Evolutionary conservation across 2,329 filamentous ascomycete genomes (phyloP).

Genomic region (Fusarium marasasianum): DNA sequence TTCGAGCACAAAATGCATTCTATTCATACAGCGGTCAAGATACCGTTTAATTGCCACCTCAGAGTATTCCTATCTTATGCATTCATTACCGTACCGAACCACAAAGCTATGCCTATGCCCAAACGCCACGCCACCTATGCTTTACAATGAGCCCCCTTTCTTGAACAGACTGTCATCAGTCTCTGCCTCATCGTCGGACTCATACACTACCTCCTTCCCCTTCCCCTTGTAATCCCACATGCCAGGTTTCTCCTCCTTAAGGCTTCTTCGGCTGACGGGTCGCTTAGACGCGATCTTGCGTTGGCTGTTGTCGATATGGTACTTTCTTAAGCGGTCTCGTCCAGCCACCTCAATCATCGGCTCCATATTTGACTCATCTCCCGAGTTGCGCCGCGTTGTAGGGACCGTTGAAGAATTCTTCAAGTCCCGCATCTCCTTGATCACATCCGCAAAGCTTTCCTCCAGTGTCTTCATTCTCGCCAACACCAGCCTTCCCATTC

Average conservation of each 20-base stretch:
- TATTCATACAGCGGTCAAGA: constrained; percentile 27
- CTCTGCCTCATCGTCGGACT: constrained; percentile 49
- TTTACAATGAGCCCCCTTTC: constrained; percentile 56
- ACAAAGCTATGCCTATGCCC: constrained; percentile 8
- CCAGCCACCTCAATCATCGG: constrained; percentile 50
- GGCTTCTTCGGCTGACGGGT: constrained; percentile 54
- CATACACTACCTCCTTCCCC: constrained; percentile 56
- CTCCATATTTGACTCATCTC: constrained; percentile 49
- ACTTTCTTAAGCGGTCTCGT: constrained; percentile 40
- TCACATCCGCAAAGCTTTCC: constrained; percentile 88
- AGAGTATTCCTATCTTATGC: constrained; percentile 35
- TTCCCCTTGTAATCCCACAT: constrained; percentile 55
- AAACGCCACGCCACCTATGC: constrained; percentile 31
- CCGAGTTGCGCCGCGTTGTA: constrained; percentile 61
- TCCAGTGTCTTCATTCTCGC: constrained; percentile 93
- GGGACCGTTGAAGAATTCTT: constrained; percentile 59
- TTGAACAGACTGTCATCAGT: constrained; percentile 42
- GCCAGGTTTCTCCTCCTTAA: constrained; percentile 52
- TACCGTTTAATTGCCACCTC: constrained; percentile 26
- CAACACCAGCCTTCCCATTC: constrained; percentile 83
- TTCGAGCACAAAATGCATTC: neutral
- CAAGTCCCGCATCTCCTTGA: constrained; percentile 78
- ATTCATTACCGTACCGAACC: constrained; percentile 18
- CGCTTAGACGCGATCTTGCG: constrained; percentile 46
- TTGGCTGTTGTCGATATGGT: constrained; percentile 38